These are phyloP conservation scores for Hysterangium stoloniferum DNA, from an alignment of 768 basidiomycete genomes.

Conservation along the genomic window DNA sequence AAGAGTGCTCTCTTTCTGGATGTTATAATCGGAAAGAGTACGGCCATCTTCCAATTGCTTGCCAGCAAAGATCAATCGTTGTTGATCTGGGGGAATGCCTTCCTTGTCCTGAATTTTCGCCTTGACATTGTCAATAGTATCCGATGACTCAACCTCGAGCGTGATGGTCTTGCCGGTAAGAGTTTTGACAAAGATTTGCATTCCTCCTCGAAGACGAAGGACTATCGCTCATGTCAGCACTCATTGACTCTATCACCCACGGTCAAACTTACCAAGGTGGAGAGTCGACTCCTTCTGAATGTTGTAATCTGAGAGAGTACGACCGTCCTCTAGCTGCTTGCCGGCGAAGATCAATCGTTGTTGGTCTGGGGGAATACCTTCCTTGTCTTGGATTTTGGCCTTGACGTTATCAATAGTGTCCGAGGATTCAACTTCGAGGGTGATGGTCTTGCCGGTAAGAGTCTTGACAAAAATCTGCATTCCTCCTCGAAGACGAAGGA, in stretches of 20 bases:
- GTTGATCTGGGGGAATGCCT: conserved; percentile 72
- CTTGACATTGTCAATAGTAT: conserved; percentile 74
- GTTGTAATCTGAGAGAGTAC: conserved; percentile 62
- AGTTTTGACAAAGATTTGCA: conserved; percentile 70
- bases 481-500: conserved; percentile 87
- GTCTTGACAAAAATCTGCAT: conserved; percentile 85
- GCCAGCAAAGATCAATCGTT: conserved; percentile 72
- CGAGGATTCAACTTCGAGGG: conserved; percentile 81
- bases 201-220: conserved; percentile 59
- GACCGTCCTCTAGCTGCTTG: conserved; percentile 91
- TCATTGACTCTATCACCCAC: conserved; percentile 5
- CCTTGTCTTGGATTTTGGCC: conserved; percentile 78
- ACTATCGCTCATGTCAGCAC: no score
- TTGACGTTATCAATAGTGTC: conserved; percentile 87
- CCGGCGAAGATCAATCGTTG: conserved; percentile 91
- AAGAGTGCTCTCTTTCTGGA: conserved; percentile 68
- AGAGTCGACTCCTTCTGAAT: conserved; percentile 78
- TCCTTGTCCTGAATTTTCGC: conserved; percentile 77
- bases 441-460: conserved; percentile 85
- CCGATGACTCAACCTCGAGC: conserved; percentile 65
- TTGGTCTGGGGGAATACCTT: conserved; percentile 79
- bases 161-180: conserved; percentile 75
- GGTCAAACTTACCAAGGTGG: conserved; percentile 33
- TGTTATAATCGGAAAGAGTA: conserved; percentile 71
- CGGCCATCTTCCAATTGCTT: conserved; percentile 76